phyloP scores from a whole-genome alignment of 495 filamentous ascomycete species.

The Neurospora intermedia region DNA sequence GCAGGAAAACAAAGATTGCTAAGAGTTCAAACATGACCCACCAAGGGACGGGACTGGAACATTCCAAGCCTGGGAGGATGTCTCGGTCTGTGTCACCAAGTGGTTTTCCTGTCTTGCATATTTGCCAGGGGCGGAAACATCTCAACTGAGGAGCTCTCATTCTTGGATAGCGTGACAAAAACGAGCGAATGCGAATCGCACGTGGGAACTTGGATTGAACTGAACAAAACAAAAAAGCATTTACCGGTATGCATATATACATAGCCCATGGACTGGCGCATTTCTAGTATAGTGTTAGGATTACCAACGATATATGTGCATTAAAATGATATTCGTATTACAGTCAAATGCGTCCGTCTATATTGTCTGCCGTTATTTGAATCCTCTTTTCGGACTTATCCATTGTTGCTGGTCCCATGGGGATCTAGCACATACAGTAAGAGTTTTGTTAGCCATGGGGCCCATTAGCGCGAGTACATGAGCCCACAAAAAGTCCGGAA shows the following conservation, averaged over 20 bases:
- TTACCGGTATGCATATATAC: neutral
- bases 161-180: no score
- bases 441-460: neutral
- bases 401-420: neutral
- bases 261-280: neutral
- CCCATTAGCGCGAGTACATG: neutral
- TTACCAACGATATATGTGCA: neutral
- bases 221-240: neutral
- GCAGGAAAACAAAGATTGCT: no score
- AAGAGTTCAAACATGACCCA: no score
- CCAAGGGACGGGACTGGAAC: no score
- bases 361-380: neutral
- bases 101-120: no score
- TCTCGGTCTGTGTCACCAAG: no score
- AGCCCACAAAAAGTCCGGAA: rapidly evolving
- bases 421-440: neutral
- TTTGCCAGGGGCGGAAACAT: no score
- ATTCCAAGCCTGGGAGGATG: no score
- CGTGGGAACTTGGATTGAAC: no score
- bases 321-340: neutral
- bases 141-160: no score
- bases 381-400: neutral
- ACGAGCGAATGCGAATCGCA: no score
- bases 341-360: neutral
- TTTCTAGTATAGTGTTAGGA: neutral